Evolutionary conservation across 164 flowering plant genomes (phyloP), one percentile per base, ranked within the genome.

Genomic region (Vitis riparia): DNA sequence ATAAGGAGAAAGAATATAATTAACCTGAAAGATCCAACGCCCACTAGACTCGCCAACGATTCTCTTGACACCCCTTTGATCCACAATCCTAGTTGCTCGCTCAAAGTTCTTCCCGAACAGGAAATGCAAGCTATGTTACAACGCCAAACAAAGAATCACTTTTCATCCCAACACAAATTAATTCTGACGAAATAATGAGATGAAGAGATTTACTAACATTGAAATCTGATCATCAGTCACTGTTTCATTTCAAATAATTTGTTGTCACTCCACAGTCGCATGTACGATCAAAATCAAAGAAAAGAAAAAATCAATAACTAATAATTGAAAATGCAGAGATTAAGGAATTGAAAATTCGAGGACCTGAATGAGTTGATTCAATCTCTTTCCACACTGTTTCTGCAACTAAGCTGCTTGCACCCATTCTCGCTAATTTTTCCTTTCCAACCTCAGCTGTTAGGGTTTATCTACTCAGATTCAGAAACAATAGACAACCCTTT

Each of bases 61-160:
- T 71, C 84, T 87, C 83, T 88, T 91, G 57, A 95, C 98, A 11
- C 98, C 99, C 63, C 83, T 77, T 76, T 86, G 96, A 79, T 95
- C 97, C 57, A 95, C 93, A 16, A 95, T 95, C 78, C 93, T 86
- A 5, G 92, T 86, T 3, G 99, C 97, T 62, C 90, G 78, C 84
- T 95, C 99, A 23, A 93, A 80, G 77, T 95, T 95, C 75, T 95
- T 95, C 64, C 97, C 99, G 67, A 87, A 93, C 77, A 95, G 74
- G 80, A 95, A 91, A 80, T 89, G 91, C 87, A 95, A 81, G 61
- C 99, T 95, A 81, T 32, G 37, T 52, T 70, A 56, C 1, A 44
- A 32, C 60, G 48, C 2, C 12, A 55, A 75, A 59, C 47, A 59
- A 27, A 69, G 17, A 58, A 44, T 15, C 59, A n/a, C 15, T 9